A percentile compares a stretch with the other conserved stretches of the same genome.
Conservation (phyloP, 2,329 filamentous ascomycete genomes). For the Neobulgaria alba region DNA sequence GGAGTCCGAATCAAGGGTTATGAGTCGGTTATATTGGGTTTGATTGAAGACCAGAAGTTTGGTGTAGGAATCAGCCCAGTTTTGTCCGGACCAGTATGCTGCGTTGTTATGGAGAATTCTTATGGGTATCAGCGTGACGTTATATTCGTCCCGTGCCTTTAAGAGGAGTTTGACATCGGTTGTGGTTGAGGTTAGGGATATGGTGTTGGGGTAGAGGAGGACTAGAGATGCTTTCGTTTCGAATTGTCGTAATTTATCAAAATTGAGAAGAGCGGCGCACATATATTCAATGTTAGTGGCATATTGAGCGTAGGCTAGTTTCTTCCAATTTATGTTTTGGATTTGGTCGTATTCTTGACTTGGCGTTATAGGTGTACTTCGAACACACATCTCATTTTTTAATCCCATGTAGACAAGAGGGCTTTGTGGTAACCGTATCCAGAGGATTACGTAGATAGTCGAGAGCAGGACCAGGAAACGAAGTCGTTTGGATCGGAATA, state of each 20-base stretch:
- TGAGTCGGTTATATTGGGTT: slow-evolving; percentile 41
- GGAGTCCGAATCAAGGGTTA: slow-evolving; percentile 19
- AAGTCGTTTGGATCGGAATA: no score
- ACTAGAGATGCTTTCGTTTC: slow-evolving; percentile 37
- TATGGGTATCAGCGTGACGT: slow-evolving; percentile 37
- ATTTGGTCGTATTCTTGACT: neutral
- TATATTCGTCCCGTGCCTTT: slow-evolving; percentile 37
- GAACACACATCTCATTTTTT: neutral
- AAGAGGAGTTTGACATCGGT: slow-evolving; percentile 29
- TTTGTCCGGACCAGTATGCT: slow-evolving; percentile 25
- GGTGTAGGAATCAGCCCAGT: slow-evolving; percentile 41
- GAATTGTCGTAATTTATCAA: slow-evolving; percentile 35
- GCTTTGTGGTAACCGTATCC: no score
- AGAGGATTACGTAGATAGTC: no score
- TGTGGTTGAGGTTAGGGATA: slow-evolving; percentile 14
- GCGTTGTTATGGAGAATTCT: slow-evolving; percentile 32
- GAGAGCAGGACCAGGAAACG: no score
- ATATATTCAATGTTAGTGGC: slow-evolving; percentile 39
- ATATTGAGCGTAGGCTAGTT: slow-evolving; percentile 42
- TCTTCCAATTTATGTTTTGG: slow-evolving; percentile 33
- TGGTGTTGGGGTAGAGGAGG: slow-evolving; percentile 37
- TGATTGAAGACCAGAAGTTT: slow-evolving; percentile 64
- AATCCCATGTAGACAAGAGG: neutral
- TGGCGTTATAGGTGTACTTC: neutral
- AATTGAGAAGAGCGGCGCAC: slow-evolving; percentile 43